Evolutionary conservation across 1,284 basidiomycete genomes (phyloP), one percentile per base, ranked within the genome.

Genomic region (Fistulinella cinereoalba): DNA sequence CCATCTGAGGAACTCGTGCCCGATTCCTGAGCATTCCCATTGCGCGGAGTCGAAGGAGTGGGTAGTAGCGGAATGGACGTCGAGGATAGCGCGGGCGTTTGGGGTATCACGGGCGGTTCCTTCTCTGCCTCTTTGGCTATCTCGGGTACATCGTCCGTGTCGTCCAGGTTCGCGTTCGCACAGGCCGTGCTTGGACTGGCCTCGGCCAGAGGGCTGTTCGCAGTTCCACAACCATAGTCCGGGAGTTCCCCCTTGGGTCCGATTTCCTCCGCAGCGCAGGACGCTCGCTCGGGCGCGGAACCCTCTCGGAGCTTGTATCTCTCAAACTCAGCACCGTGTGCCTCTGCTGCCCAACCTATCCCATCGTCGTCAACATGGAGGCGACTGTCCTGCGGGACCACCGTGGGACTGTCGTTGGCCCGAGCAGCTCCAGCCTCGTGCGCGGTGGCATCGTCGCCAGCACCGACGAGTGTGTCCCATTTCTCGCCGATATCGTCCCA

Each of bases 401-500:
- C 15, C 1, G 11, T n/a, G 12, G n/a, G 32, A 18, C 43, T 29
- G 18, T 8, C 6, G n/a, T 40, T 18, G 23, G 51, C 34, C 12
- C 45, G n/a, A 8, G 52, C 58, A 1, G 51, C 56, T 2, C 50
- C 49, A 7, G 41, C 33, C 29, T 49, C 50, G 9, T 11, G 32
- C 15, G 3, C 58, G 31, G 62, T 59, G 4, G 71, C 34, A 19
- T 49, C 69, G 12, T 31, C 47, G 4, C 29, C 56, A 0, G 25
- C 18, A 10, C 38, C 43, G 1, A 56, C 54, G 12, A 61, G 49
- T 2, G 74, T 71, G 34, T 85, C 82, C 82, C 80, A 84, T 6
- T 71, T 70, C 2, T 71, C 67, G 32, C 74, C 72, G 2, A 80
- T 71, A 50, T 80, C 76, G 13, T 72, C 68, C 75, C 76, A 79